phyloP scores from a whole-genome alignment of 2,329 filamentous ascomycete genomes.

The Paraphoma chrysanthemicola region DNA sequence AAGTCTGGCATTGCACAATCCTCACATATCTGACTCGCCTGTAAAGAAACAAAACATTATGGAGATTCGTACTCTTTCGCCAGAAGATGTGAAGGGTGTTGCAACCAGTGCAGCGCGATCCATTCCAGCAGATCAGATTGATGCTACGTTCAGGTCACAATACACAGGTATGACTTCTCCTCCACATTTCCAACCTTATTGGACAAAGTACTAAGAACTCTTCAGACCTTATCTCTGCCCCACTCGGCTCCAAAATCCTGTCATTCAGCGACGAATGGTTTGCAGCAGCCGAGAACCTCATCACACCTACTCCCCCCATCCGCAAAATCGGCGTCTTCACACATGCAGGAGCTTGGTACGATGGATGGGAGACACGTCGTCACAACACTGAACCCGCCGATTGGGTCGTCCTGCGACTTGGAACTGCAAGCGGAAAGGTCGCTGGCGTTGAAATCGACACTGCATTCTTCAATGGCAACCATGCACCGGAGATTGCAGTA shows the following conservation, averaged over 20 bases:
- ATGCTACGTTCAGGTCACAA: constrained; percentile 61
- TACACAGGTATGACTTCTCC: constrained; percentile 53
- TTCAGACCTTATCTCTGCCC: constrained; percentile 60
- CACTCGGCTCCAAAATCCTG: constrained; percentile 60
- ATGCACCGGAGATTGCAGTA: constrained; percentile 79
- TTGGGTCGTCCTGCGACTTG: constrained; percentile 66
- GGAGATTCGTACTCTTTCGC: constrained; percentile 42
- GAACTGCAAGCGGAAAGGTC: constrained; percentile 72
- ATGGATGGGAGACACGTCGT: constrained; percentile 69
- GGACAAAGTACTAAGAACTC: not conserved
- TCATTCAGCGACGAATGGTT: constrained; percentile 68
- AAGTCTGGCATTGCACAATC: not conserved
- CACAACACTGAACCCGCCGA: constrained; percentile 66
- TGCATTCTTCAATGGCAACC: constrained; percentile 81
- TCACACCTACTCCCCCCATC: constrained; percentile 63
- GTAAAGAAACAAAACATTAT: constrained; percentile 15
- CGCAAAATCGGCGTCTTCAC: constrained; percentile 65
- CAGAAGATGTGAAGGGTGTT: constrained; percentile 38
- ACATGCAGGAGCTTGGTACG: constrained; percentile 68
- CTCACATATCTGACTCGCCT: too few relatives aligned
- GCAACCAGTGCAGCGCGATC: constrained; percentile 35
- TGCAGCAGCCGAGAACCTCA: constrained; percentile 65
- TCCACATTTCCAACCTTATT: not conserved
- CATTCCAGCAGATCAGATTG: constrained; percentile 58
- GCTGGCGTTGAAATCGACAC: constrained; percentile 82